Base-by-base conservation (phyloP, 495 filamentous ascomycete genomes). In the Elasticomyces elasticus region DNA sequence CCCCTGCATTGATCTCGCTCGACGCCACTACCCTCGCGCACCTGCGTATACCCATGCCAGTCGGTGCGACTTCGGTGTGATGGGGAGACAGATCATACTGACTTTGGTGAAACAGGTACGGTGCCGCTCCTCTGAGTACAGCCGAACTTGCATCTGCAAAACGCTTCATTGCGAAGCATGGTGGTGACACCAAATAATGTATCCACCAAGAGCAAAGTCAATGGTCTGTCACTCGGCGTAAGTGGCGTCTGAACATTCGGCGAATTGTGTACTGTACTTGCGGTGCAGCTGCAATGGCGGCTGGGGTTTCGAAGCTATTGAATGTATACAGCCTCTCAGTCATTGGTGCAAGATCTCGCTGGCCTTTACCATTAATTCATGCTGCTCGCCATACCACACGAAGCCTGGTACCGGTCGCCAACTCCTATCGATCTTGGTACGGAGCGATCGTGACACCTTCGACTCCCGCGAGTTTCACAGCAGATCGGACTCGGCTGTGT, bases 101-200 rank as follows among this genome's bases (percentile, higher is more conserved):
- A 19, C 6, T 17, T 45, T 2, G 42, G 17, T 33, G 23, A 30
- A 20, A 47, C 45, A 63, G 61, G 61, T 64, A 64, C 45, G 62
- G 62, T 26, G 59, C 59, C 5, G 59, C 59, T 26, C 62, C 62
- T 1, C 31, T 64, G 19, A 51, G 59, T 15, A 42, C 58, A 1
- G 51, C 61, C n/a, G 41, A 59, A 50, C 27, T 56, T 17, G 48
- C 57, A 19, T 52, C 60, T 35, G 51, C 56, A 24, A 51, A 52
- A 35, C 25, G 51, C 25, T 51, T 58, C 25, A 30, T 62, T 25
- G 49, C 50, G 13, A 46, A 58, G 47, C 31, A 40, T 19, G 45
- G 46, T 11, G 45, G 53, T 50, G 26, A 17, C 41, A 50, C 45
- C 10, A 23, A 49, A 11, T 49, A 20, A 52, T n/a, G n/a, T n/a